Evolutionary conservation across 2,329 filamentous ascomycete genomes (phyloP).

Genomic region (Nigrospora sphaerica): DNA sequence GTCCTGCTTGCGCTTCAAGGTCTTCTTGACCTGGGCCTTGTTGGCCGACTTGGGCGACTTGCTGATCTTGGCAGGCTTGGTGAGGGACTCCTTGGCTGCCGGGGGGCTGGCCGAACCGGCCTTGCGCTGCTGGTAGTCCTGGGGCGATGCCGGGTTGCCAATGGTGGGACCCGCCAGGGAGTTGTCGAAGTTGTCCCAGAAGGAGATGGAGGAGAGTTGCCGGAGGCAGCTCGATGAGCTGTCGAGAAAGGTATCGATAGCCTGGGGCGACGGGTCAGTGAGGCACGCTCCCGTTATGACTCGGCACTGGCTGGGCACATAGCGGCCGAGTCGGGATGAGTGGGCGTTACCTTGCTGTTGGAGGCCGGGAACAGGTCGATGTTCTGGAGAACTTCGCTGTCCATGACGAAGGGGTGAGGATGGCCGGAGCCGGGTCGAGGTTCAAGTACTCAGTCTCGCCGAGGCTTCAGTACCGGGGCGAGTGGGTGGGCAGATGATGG

Average conservation of each 20-base stretch:
- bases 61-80: slow-evolving; percentile 17
- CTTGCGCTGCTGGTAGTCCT: too few species aligned
- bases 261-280: slow-evolving; percentile 13
- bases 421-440: slow-evolving; percentile 11
- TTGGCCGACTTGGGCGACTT: slow-evolving; percentile 18
- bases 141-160: slow-evolving; percentile 18
- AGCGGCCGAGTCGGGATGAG: background rate
- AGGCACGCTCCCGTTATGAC: background rate
- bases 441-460: too few species aligned
- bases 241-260: slow-evolving; percentile 21
- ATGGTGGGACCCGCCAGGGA: slow-evolving; percentile 17
- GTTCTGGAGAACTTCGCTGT: slow-evolving; percentile 26
- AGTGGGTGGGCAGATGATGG: too few species aligned
- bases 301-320: background rate
- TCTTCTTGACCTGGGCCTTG: slow-evolving; percentile 12
- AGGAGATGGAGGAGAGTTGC: slow-evolving; percentile 22
- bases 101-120: slow-evolving; percentile 1
- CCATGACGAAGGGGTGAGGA: slow-evolving; percentile 19
- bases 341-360: slow-evolving; percentile 21
- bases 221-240: slow-evolving; percentile 21
- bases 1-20: slow-evolving; percentile 2
- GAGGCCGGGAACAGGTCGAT: slow-evolving; percentile 24
- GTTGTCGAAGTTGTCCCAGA: slow-evolving; percentile 25
- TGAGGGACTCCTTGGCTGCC: slow-evolving; percentile 8
- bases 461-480: too few species aligned